Base-by-base conservation (phyloP, 2,329 filamentous ascomycete genomes). In the Aulographum hederae region DNA sequence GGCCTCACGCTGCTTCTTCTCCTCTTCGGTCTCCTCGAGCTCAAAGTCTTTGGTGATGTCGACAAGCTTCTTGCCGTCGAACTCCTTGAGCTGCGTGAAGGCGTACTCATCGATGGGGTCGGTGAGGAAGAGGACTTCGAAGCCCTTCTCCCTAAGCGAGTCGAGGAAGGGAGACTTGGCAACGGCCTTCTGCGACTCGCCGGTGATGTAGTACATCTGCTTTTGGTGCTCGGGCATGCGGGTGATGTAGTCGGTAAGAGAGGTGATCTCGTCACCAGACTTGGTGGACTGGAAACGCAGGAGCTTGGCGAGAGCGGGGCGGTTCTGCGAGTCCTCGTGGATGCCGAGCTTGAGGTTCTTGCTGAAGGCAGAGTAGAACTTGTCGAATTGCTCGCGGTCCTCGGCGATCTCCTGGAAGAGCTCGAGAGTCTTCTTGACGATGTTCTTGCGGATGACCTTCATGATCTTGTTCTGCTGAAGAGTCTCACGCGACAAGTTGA, bases 401-500 rank as follows among this genome's bases (percentile, higher is more conserved):
- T 98, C 89, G 37, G 89, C 77, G 43, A 98, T 98, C 71, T 98
- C 89, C 52, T 75, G 73, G 78, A 98, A 98, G 59, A 98, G 82
- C 72, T 98, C 89, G 44, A 98, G 82, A 43, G 82, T 81, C 81
- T 98, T 98, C 85, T 95, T 98, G 72, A 98, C 85, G 44, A 98
- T 93, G 78, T 98, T 98, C 84, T 98, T 98, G 77, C 91, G 92
- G 74, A 95, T 95, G 61, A 95, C 89, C 79, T 95, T 95, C 89
- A 95, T 95, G 72, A 98, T 98, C 84, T 95, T 95, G 80, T 95
- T 98, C 73, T 95, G 89, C 68, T 98, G 89, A 31, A 98, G 82
- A 36, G 86, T 95, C 77, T 98, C 89, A 78, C 89, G 89, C 54
- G 89, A 95, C 67, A 98, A 64, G 76, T 98, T 98, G 61, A 98